phyloP scores from a whole-genome alignment of 176 grass and related monocot species.

The Rhynchospora breviuscula region DNA sequence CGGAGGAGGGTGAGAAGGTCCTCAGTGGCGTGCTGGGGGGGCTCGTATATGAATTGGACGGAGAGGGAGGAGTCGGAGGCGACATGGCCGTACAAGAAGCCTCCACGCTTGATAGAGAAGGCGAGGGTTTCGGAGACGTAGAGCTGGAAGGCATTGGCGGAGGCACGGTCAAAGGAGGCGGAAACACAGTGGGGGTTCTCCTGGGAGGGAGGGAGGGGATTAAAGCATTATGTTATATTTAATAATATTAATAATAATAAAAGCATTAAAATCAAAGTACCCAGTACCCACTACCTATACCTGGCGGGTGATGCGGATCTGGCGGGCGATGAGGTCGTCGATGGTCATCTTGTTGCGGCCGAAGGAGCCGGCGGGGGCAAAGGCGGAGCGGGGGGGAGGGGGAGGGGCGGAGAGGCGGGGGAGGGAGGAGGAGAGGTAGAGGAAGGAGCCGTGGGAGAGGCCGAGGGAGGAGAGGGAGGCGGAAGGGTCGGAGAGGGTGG shows the following conservation, averaged over 20 bases:
- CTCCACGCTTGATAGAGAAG: constrained; percentile 77
- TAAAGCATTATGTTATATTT: too few species aligned
- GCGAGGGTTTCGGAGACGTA: constrained; percentile 66
- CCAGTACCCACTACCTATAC: neutral
- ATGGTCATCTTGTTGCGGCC: constrained; percentile 85
- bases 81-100: constrained; percentile 75
- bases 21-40: constrained; percentile 62
- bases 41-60: constrained; percentile 95
- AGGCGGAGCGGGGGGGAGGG: constrained; percentile 36
- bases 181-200: constrained; percentile 61
- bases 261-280: too few species aligned
- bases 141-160: constrained; percentile 87
- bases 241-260: too few species aligned
- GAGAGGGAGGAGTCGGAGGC: constrained; percentile 37
- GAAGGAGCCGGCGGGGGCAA: constrained; percentile 58
- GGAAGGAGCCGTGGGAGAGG: constrained; percentile 59
- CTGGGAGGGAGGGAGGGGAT: neutral
- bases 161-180: constrained; percentile 69
- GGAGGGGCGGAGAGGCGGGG: constrained; percentile 22
- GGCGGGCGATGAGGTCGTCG: constrained; percentile 89
- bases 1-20: constrained; percentile 53
- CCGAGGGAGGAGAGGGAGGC: constrained; percentile 36
- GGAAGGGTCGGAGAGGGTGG: constrained; percentile 29
- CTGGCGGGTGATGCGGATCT: constrained; percentile 93
- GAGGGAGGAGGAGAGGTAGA: constrained; percentile 51